phyloP scores from a whole-genome alignment of 192 early-diverging fungal species.

The Tieghemiomyces parasiticus region DNA sequence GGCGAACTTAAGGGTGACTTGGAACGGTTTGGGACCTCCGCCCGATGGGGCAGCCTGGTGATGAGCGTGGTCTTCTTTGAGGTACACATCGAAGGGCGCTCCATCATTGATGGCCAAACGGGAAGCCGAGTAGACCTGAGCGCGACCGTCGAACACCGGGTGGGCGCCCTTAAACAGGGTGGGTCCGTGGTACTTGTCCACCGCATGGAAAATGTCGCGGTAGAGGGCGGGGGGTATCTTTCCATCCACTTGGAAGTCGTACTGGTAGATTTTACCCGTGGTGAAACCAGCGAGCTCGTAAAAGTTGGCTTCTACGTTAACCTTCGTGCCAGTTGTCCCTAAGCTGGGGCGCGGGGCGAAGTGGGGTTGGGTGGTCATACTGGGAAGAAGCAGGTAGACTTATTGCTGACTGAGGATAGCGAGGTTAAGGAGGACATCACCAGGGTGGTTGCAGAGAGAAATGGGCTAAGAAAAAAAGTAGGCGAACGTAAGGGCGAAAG shows the following conservation, averaged over 20 bases:
- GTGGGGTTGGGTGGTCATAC: background rate
- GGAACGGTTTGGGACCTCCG: constrained; percentile 34
- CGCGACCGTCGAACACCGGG: constrained; percentile 74
- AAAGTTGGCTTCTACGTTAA: constrained; percentile 51
- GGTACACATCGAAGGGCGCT: constrained; percentile 35
- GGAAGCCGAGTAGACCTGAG: constrained; percentile 53
- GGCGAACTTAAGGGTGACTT: constrained; percentile 35
- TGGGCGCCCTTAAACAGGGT: constrained; percentile 37
- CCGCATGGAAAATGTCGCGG: constrained; percentile 47
- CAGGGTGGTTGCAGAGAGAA: too few species aligned
- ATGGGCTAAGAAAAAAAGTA: too few species aligned
- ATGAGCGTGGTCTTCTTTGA: background rate
- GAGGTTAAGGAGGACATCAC: too few species aligned
- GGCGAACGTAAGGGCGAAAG: too few species aligned
- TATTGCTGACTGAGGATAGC: too few species aligned
- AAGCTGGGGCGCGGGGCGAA: constrained; percentile 26
- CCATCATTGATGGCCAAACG: constrained; percentile 38
- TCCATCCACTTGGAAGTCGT: constrained; percentile 61
- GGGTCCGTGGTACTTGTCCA: constrained; percentile 32
- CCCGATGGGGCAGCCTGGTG: constrained; percentile 12
- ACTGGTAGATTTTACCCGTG: constrained; percentile 60
- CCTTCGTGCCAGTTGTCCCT: constrained; percentile 27
- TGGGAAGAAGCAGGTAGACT: too few species aligned
- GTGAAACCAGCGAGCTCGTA: constrained; percentile 57
- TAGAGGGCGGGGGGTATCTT: constrained; percentile 65